Percentiles rank a stretch among this genome's conserved stretches.
Evolutionary conservation across 768 basidiomycete species (phyloP).

Genomic region (Tylopilus subfusipes): DNA sequence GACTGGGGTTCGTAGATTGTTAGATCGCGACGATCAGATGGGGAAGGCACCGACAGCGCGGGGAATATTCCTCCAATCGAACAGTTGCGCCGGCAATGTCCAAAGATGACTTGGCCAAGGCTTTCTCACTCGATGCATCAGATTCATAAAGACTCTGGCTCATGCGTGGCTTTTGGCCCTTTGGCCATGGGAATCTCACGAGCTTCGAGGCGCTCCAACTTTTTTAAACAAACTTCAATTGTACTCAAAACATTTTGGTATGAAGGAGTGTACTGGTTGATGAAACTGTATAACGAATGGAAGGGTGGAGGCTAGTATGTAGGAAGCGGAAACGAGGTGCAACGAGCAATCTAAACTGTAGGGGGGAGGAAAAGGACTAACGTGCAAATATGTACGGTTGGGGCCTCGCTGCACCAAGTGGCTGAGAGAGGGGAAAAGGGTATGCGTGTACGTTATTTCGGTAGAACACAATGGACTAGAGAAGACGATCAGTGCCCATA

Average conservation of each 20-base stretch:
- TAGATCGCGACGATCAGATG: conserved; percentile 17
- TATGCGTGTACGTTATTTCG: conserved; percentile 28
- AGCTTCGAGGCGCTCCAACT: not conserved
- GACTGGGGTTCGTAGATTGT: not conserved
- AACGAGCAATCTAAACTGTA: conserved; percentile 22
- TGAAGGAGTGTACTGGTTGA: conserved; percentile 28
- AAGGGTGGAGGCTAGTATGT: conserved; percentile 20
- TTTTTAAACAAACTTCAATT: conserved; percentile 11
- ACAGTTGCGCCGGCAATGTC: not conserved
- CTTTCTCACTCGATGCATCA: not conserved
- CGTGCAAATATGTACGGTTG: too few relatives aligned
- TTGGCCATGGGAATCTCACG: not conserved
- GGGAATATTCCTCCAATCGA: not conserved
- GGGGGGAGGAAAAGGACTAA: conserved; percentile 12
- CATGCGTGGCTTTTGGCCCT: too few relatives aligned
- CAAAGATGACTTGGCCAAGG: conserved; percentile 11
- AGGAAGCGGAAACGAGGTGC: conserved; percentile 11
- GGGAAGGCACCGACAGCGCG: conserved; percentile 1
- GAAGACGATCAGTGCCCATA: conserved; percentile 7
- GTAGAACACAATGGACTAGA: conserved; percentile 28
- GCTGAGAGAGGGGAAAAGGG: conserved; percentile 10
- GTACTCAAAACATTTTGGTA: conserved; percentile 4
- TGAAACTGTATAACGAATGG: conserved; percentile 24
- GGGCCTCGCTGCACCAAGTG: conserved; percentile 20
- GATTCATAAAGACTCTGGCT: not conserved